Base-by-base conservation (phyloP, 139 green algal genomes). In the Axilococcus clingmanii region DNA sequence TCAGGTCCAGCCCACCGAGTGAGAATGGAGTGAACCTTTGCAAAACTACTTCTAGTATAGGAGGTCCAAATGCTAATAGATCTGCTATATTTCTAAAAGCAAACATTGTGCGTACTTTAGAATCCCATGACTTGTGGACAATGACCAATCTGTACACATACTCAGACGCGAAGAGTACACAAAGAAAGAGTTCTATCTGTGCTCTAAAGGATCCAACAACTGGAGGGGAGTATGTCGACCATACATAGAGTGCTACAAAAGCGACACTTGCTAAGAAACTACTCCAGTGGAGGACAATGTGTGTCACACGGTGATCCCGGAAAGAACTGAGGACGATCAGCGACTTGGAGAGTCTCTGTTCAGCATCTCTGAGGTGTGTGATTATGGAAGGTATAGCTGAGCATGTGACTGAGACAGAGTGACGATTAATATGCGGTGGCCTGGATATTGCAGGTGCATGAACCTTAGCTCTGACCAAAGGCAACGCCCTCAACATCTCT, bases 191-290 rank as follows among this genome's bases (percentile, higher is more conserved):
- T 55, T 89, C 81, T 0, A 80, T 37, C 16, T 46, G 49, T 52
- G 66, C 66, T 37, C 82, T 68, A 19, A 51, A 32, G 7, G 65
- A 72, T 23, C 66, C 75, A 4, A 65, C 61, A 1, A 52, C 24
- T 16, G 65, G 68, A 2, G 71, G 48, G 7, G 22, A 45, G 70
- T 91, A 91, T 15, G 82, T 91, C 54, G 55, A 69, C 56, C 58
- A 81, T 2, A 91, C 69, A 60, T 91, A 91, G 20, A 91, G 66
- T 28, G 67, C 65, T 34, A 91, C 74, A 47, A 87, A 91, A 15
- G 79, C 36, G n/a, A 89, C 41, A 24, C 44, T 76, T 38, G 70
- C 70, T 2, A 40, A 55, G 34, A 85, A 60, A 52, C 79, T 70
- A 1, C 20, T 16, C 15, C 28, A 34, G 37, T 79, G 53, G n/a